Percentiles rank a stretch among this genome's conserved stretches.
phyloP scores from a whole-genome alignment of 2,329 filamentous ascomycete species.

The Orbilia oligospora region DNA sequence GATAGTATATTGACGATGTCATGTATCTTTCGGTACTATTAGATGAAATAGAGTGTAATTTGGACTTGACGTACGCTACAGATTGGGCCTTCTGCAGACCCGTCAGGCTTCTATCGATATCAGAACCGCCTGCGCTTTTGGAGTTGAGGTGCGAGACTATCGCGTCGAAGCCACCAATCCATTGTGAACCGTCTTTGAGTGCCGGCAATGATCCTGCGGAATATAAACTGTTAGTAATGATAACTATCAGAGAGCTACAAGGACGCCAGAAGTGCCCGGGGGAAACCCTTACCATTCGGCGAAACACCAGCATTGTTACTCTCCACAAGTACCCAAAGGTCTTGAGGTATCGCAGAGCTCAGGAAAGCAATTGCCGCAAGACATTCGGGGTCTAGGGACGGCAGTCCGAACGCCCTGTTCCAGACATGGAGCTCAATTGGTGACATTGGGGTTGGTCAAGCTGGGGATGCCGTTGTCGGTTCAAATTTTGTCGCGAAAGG shows the following conservation, averaged over 20 bases:
- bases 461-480: constrained; percentile 22
- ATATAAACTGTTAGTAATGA: constrained; percentile 33
- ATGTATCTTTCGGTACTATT: not conserved
- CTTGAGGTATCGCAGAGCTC: constrained; percentile 73
- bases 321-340: constrained; percentile 79
- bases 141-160: constrained; percentile 74
- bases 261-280: constrained; percentile 52
- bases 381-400: constrained; percentile 93
- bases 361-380: constrained; percentile 86
- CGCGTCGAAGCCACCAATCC: constrained; percentile 74
- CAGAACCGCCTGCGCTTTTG: constrained; percentile 64
- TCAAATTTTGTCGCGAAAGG: constrained; percentile 3
- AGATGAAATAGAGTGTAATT: not conserved
- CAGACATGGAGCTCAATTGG: constrained; percentile 84
- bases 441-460: constrained; percentile 28
- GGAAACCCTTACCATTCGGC: constrained; percentile 74
- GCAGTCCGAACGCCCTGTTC: constrained; percentile 88
- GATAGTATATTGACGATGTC: not conserved
- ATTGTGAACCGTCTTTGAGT: constrained; percentile 71
- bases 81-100: constrained; percentile 54
- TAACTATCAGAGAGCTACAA: constrained; percentile 61
- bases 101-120: constrained; percentile 55
- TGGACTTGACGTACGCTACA: constrained; percentile 42
- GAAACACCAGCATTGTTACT: constrained; percentile 80
- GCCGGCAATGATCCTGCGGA: constrained; percentile 72